phyloP scores from a whole-genome alignment of 257 asterid species.

The Petunia secreta region DNA sequence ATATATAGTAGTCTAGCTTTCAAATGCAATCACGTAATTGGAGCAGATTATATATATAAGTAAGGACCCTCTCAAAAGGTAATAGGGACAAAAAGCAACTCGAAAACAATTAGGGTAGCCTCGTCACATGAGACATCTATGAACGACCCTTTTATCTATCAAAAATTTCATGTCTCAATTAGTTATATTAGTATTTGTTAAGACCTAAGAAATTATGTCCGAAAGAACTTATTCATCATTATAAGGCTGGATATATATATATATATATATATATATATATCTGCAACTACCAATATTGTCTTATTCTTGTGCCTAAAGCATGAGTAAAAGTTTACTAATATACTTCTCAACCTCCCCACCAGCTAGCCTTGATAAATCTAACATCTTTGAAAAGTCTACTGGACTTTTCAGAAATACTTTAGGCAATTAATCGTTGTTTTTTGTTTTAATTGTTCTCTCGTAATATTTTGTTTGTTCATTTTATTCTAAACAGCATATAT shows the following conservation, averaged over 20 bases:
- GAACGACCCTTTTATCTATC: constrained; percentile 14
- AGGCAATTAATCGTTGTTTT: not conserved
- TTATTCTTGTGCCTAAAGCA: not conserved
- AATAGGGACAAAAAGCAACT: not conserved
- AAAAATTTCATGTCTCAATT: constrained; percentile 8
- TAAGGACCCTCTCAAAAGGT: constrained; percentile 15
- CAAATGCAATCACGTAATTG: not conserved
- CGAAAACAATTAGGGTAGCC: not conserved
- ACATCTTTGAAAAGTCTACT: not conserved
- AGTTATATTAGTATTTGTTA: not conserved
- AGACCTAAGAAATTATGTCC: not conserved
- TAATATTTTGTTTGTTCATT: not conserved
- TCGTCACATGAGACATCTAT: constrained; percentile 6
- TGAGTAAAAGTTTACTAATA: not conserved
- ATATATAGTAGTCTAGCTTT: not conserved
- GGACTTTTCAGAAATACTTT: not conserved
- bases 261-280: not conserved
- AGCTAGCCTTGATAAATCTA: not conserved
- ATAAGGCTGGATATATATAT: not conserved
- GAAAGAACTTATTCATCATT: not conserved
- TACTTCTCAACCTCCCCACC: not conserved
- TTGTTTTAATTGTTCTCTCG: not conserved
- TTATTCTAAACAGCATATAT: no score
- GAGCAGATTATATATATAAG: not conserved
- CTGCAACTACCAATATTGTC: not conserved